A percentile compares a stretch with the other conserved stretches of the same genome.
These are phyloP conservation scores for Hymenoscyphus infarciens DNA, from an alignment of 2,329 filamentous ascomycete genomes.

Conservation along the genomic window DNA sequence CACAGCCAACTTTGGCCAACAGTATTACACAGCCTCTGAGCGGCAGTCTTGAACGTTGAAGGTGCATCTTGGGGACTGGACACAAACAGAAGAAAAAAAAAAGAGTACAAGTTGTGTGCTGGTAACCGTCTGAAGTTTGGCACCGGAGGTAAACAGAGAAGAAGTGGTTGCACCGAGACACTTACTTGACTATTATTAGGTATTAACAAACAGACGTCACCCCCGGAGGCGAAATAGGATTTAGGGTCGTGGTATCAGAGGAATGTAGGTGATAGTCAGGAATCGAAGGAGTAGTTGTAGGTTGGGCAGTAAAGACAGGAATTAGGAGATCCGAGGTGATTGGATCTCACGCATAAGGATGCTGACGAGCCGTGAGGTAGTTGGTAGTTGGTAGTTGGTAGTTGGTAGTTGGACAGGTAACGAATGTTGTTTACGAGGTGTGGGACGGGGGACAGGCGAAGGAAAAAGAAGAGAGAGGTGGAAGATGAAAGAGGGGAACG, in stretches of 20 bases:
- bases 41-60: not conserved
- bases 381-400: too few species aligned
- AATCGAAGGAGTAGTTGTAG: not conserved
- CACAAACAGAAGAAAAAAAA: too few species aligned
- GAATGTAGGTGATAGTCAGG: not conserved
- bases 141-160: not conserved
- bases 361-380: not conserved
- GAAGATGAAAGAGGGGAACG: not conserved
- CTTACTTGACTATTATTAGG: not conserved
- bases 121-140: not conserved
- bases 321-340: slow-evolving; percentile 2
- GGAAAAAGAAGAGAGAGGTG: not conserved
- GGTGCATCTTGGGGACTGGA: not conserved
- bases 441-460: not conserved
- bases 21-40: not conserved
- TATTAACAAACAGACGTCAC: slow-evolving; percentile 1
- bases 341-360: slow-evolving; percentile 3
- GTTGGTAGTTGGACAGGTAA: too few species aligned
- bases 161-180: not conserved
- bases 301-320: not conserved
- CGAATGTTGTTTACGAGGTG: too few species aligned
- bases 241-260: slow-evolving; percentile 1
- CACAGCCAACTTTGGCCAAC: not conserved
- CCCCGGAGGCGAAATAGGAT: not conserved
- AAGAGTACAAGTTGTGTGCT: not conserved